These are phyloP conservation scores for Arachnopeziza araneosa DNA, from an alignment of 2,329 filamentous ascomycete genomes.

Conservation along the genomic window DNA sequence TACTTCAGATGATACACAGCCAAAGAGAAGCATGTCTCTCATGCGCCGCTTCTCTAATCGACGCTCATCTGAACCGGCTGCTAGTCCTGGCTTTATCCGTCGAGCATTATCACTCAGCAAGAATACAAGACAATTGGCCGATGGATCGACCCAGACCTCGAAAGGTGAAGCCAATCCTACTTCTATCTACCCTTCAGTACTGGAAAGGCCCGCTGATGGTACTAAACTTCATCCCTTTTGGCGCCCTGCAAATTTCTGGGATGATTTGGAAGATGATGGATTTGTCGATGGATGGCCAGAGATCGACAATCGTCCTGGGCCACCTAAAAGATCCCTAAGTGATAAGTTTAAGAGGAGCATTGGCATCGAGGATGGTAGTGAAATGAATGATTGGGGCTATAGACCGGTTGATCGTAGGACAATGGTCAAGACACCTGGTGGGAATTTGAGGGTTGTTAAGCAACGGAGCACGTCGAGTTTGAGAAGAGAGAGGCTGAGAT, in stretches of 20 bases:
- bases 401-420: constrained; percentile 46
- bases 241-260: constrained; percentile 46
- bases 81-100: constrained; percentile 46
- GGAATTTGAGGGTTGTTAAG: constrained; percentile 52
- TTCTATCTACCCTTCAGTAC: constrained; percentile 37
- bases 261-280: constrained; percentile 33
- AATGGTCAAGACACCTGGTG: constrained; percentile 53
- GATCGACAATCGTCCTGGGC: constrained; percentile 42
- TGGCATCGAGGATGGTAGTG: constrained; percentile 50
- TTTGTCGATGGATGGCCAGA: constrained; percentile 36
- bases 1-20: constrained; percentile 38
- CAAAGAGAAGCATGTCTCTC: constrained; percentile 41
- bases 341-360: constrained; percentile 45
- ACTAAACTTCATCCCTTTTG: constrained; percentile 56
- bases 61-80: constrained; percentile 43
- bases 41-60: constrained; percentile 49
- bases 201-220: constrained; percentile 45
- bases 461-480: constrained; percentile 40
- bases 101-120: constrained; percentile 33
- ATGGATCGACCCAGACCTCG: constrained; percentile 23
- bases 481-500: constrained; percentile 14
- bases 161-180: constrained; percentile 22
- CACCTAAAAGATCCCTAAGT: constrained; percentile 45
- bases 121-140: constrained; percentile 13
- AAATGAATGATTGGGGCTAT: constrained; percentile 36